phyloP scores from a whole-genome alignment of 164 flowering plant genomes.

The Piper longum region DNA sequence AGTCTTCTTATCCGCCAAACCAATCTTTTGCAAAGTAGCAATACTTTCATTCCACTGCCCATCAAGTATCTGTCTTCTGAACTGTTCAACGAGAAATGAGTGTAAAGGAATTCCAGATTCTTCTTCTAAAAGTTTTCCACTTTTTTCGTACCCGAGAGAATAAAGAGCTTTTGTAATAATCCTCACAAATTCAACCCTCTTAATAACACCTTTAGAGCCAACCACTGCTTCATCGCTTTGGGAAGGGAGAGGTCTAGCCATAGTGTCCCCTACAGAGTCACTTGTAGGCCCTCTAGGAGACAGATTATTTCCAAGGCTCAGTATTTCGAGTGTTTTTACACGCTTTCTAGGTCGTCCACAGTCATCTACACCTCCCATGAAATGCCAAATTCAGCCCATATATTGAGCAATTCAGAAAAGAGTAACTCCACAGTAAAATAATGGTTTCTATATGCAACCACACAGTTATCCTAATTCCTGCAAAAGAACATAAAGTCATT shows the following conservation, averaged over 20 bases:
- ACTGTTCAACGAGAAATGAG: constrained; percentile 36
- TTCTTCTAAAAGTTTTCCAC: constrained; percentile 66
- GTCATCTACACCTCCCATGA: constrained; percentile 93
- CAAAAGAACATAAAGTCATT: not conserved
- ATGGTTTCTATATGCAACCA: not conserved
- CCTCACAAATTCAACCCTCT: constrained; percentile 52
- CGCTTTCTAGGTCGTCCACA: constrained; percentile 80
- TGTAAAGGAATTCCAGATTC: constrained; percentile 80
- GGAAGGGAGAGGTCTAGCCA: constrained; percentile 60
- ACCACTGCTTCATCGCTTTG: constrained; percentile 49
- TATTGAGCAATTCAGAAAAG: constrained; percentile 10
- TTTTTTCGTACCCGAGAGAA: constrained; percentile 59
- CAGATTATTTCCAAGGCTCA: constrained; percentile 25
- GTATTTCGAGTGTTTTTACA: constrained; percentile 37
- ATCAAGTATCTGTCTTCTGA: constrained; percentile 49
- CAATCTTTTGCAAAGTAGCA: constrained; percentile 41
- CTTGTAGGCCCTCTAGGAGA: constrained; percentile 24
- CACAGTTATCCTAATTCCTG: constrained; percentile 4
- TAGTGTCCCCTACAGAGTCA: constrained; percentile 39
- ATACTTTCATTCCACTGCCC: constrained; percentile 73
- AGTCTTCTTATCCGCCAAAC: constrained; percentile 31
- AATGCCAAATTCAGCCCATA: constrained; percentile 81
- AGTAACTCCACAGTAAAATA: constrained; percentile 1
- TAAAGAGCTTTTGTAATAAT: constrained; percentile 62
- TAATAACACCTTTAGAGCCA: constrained; percentile 58